These are phyloP conservation scores for Diplodia scrobiculata DNA, from an alignment of 2,329 filamentous ascomycete species.

Conservation along the genomic window DNA sequence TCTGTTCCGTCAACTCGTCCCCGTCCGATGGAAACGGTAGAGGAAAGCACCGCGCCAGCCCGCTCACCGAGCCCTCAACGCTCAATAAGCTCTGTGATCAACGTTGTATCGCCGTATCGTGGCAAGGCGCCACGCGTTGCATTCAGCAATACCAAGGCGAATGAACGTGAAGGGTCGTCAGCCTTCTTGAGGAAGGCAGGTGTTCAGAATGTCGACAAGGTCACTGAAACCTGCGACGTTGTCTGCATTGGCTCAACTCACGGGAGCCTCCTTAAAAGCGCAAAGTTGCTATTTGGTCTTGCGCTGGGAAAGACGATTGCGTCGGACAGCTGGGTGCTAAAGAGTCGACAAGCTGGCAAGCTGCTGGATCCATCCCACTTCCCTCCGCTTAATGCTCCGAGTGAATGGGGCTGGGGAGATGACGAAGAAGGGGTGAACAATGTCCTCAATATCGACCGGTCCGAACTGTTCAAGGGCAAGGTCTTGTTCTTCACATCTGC, in stretches of 20 bases:
- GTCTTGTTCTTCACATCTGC: constrained; percentile 54
- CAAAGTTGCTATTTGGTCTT: constrained; percentile 51
- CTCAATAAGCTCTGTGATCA: neutral
- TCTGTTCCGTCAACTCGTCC: neutral
- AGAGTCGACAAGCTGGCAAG: constrained; percentile 42
- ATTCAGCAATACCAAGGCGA: constrained; percentile 14
- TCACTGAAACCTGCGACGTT: constrained; percentile 9
- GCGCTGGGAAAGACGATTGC: constrained; percentile 50
- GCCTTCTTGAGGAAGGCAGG: constrained; percentile 14
- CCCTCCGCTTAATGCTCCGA: constrained; percentile 39
- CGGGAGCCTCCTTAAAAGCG: constrained; percentile 22
- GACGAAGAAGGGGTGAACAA: constrained; percentile 34
- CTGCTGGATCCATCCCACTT: constrained; percentile 44
- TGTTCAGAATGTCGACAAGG: neutral
- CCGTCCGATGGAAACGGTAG: neutral
- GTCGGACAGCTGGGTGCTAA: constrained; percentile 51
- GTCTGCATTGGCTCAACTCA: constrained; percentile 9
- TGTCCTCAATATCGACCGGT: constrained; percentile 40
- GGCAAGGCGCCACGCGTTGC: constrained; percentile 3
- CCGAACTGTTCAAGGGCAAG: constrained; percentile 54
- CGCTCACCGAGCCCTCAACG: neutral
- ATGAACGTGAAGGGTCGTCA: neutral
- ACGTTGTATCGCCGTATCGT: neutral
- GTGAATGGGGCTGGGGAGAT: constrained; percentile 47
- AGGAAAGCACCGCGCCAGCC: neutral